Percentiles rank a stretch among this genome's conserved stretches.
Evolutionary conservation across 768 basidiomycete genomes (phyloP).

Genomic region (Sarcomyxa edulis): DNA sequence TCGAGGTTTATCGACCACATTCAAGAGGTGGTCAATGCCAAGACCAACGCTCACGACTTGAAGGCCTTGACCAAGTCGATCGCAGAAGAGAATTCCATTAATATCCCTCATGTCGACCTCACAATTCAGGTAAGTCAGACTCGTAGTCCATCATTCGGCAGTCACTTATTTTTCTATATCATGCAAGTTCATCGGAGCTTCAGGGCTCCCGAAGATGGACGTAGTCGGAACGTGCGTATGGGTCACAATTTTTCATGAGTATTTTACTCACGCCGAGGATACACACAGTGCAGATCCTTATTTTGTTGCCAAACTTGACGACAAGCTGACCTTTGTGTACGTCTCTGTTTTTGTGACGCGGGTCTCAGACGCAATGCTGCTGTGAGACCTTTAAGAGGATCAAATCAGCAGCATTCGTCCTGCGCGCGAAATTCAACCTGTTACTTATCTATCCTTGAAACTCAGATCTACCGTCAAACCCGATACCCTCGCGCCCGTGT

Average conservation of each 20-base stretch:
- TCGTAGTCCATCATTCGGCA: too few relatives aligned
- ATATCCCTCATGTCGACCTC: slow-evolving; percentile 4
- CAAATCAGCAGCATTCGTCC: neutral
- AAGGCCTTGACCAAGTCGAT: slow-evolving; percentile 2
- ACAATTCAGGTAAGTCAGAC: slow-evolving; percentile 5
- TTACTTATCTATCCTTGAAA: neutral
- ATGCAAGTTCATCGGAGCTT: slow-evolving; percentile 77
- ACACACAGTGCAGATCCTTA: slow-evolving; percentile 69
- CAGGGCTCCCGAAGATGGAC: slow-evolving; percentile 65
- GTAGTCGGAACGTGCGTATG: slow-evolving; percentile 51
- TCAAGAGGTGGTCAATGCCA: slow-evolving; percentile 3
- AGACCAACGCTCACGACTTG: slow-evolving; percentile 1
- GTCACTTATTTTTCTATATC: too few relatives aligned
- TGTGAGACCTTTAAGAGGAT: too few relatives aligned
- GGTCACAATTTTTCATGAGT: too few relatives aligned
- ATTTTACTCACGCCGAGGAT: too few relatives aligned
- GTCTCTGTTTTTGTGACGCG: too few relatives aligned
- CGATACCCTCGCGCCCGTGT: slow-evolving; percentile 56
- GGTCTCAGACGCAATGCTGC: too few relatives aligned
- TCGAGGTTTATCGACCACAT: too few relatives aligned
- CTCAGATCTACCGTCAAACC: slow-evolving; percentile 60
- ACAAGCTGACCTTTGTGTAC: slow-evolving; percentile 58
- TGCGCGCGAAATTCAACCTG: neutral
- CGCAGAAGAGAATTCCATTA: neutral
- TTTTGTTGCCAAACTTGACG: slow-evolving; percentile 64